Conservation (phyloP, 371 early-diverging fungal species). For the Mortierella sp. region DNA sequence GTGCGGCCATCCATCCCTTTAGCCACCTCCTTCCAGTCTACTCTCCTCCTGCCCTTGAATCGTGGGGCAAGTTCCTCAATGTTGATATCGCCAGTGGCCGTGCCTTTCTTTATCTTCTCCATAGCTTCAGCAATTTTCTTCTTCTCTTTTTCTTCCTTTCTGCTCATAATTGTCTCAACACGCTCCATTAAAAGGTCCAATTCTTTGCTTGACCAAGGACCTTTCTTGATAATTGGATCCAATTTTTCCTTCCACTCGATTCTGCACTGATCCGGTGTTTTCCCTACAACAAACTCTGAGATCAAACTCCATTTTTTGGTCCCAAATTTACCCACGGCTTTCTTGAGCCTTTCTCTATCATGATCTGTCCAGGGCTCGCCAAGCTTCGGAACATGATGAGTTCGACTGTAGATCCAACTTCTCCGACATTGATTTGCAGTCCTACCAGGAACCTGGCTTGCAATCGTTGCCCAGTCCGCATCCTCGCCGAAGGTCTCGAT, state of each 20-base stretch:
- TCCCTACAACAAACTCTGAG: constrained; percentile 48
- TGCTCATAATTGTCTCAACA: constrained; percentile 21
- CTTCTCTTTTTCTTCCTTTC: constrained; percentile 19
- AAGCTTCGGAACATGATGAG: constrained; percentile 28
- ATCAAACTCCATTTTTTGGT: constrained; percentile 30
- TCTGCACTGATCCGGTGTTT: constrained; percentile 40
- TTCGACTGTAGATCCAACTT: constrained; percentile 45
- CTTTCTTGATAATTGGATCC: constrained; percentile 20
- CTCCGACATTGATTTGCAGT: constrained; percentile 46
- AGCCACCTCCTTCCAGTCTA: constrained; percentile 46
- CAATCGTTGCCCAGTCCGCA: constrained; percentile 39
- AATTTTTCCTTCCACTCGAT: constrained; percentile 33
- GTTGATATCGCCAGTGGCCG: background rate
- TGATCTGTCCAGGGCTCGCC: constrained; percentile 38
- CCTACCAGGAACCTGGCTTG: constrained; percentile 47
- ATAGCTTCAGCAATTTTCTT: background rate
- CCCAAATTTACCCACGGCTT: constrained; percentile 38
- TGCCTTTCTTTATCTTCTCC: background rate
- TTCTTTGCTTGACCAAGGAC: constrained; percentile 32
- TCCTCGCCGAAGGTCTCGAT: constrained; percentile 43
- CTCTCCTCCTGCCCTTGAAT: constrained; percentile 35
- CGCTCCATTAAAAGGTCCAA: constrained; percentile 40
- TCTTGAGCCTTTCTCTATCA: constrained; percentile 36
- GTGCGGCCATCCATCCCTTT: constrained; percentile 39
- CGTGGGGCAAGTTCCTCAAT: constrained; percentile 24